Base-by-base conservation (phyloP, 495 filamentous ascomycete genomes). In the Hypoxylon intermedium region DNA sequence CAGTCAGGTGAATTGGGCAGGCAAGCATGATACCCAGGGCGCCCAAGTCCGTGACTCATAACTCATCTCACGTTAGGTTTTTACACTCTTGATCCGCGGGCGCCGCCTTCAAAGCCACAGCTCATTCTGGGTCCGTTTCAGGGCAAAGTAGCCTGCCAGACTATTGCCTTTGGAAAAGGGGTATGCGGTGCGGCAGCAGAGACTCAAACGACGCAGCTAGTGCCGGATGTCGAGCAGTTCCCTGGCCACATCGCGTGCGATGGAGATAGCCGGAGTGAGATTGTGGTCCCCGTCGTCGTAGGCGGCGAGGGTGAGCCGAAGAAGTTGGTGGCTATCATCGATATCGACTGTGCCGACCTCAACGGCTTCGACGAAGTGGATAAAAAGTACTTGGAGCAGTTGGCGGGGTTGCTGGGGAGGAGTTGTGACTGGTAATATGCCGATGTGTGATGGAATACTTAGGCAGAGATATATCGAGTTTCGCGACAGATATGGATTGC, bases 221-320 rank as follows among this genome's bases (percentile, higher is more conserved):
- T 97, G 5, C 74, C 78, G 5, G 88, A 97, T 72, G 90, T 97
- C 9, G 74, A 85, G 18, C 56, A 74, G 36, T 96, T 96, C 69
- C 88, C 90, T 2, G 92, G 90, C 3, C 93, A 97, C 75, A 96
- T 97, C 71, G 91, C 93, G 5, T 97, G 93, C 68, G 93, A 97
- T 74, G 83, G 81, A 7, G 88, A 84, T 54, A 91, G 85, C 54
- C 85, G 79, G 71, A 95, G 91, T 73, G 93, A 97, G 80, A 91
- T 97, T 72, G 92, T 96, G 3, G 91, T 96, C 24, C 93, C 93
- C 9, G 85, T 97, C 65, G 53, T 89, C 18, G 75, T 79, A 15
- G 68, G 58, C 11, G 54, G 59, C 13, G 63, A 65, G n/a, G 51
- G 43, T 9, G 68, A 54, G 34, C 47, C 34, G 62, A 87, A 83